Evolutionary conservation across 495 filamentous ascomycete genomes (phyloP).

Genomic region (Daldinia vernicosa): DNA sequence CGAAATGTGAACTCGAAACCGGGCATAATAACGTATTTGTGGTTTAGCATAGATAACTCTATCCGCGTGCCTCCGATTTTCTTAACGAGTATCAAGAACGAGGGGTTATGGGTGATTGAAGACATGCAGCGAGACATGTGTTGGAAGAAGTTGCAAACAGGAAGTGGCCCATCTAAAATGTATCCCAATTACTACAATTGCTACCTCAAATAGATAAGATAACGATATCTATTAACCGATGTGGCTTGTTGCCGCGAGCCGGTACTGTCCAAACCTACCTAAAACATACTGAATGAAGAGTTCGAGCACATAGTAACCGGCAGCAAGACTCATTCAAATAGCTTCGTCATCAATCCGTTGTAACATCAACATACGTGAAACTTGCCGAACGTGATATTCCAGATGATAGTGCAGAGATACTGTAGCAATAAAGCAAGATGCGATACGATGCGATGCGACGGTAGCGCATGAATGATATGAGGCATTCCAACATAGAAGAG

Average conservation of each 20-base stretch:
- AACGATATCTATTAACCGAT: neutral
- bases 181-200: neutral
- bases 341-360: constrained; percentile 8
- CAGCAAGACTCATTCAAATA: neutral
- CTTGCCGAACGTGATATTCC: constrained; percentile 21
- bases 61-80: neutral
- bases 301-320: neutral
- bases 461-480: constrained; percentile 10
- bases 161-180: neutral
- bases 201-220: neutral
- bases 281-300: neutral
- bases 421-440: constrained; percentile 22
- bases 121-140: constrained; percentile 7
- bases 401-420: constrained; percentile 13
- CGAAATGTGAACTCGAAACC: neutral
- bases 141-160: neutral
- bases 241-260: neutral
- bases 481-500: constrained; percentile 5
- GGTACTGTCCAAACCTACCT: neutral
- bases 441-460: constrained; percentile 7
- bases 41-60: neutral
- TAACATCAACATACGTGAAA: constrained; percentile 31
- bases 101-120: neutral
- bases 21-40: neutral
- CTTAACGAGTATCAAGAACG: neutral